Base-by-base conservation (phyloP, 139 green algal species). In the Chlorella sp. region DNA sequence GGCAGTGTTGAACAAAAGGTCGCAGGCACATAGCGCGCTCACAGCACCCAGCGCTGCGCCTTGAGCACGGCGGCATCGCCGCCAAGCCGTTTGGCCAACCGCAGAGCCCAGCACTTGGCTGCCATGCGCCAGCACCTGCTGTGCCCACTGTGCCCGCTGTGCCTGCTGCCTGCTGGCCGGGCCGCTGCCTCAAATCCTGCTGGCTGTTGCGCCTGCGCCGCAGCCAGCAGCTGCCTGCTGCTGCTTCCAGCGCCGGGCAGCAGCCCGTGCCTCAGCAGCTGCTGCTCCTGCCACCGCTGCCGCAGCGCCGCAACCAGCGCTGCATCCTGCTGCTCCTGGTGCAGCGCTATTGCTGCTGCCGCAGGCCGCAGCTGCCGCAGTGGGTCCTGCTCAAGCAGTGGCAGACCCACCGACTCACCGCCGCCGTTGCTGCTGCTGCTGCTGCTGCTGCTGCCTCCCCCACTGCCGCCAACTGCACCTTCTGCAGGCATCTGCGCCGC, bases 91-190 rank as follows among this genome's bases (percentile, higher is more conserved):
- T 48, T 34, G 36, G 72, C 72, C 6, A 78, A 17, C 9, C 44
- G 43, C 24, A 78, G 43, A 0, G 72, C 72, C 72, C 72, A 78
- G 72, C 72, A 78, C 72, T 78, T 56, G 9, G 72, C 72, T 32
- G 43, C 44, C 24, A 34, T 60, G 16, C 24, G 19, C 69, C 38
- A n/a, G 51, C 51, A 0, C 38, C 16, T 30, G 72, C 26, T 41
- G 43, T n/a, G n/a, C n/a, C n/a, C n/a, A n/a, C n/a, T n/a, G n/a
- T n/a, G n/a, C n/a, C 72, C 8, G 5, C 41, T 13, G 22, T 60
- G 9, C 51, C 9, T 3, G 51, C 51, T 24, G 51, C 51, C 51
- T 60, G 51, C 13, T 60, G 51, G 51, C 51, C 14, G 51, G 46
- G 11, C 51, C 51, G 51, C 30, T 41, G 43, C 43, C 30, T 6